These are phyloP conservation scores for Fagus crenata DNA, from an alignment of 306 rosid genomes.

Conservation along the genomic window DNA sequence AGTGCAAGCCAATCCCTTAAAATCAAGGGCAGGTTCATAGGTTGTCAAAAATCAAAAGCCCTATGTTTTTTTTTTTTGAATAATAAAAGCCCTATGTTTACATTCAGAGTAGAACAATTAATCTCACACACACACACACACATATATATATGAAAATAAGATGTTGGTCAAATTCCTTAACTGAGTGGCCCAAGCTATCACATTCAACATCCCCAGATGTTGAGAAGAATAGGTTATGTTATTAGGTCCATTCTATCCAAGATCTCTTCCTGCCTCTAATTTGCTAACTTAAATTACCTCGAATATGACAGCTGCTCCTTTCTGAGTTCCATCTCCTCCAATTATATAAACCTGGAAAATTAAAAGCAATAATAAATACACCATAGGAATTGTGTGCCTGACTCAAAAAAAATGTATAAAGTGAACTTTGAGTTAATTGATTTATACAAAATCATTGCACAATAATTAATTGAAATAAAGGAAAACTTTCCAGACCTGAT, in stretches of 20 bases:
- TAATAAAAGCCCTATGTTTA: neutral
- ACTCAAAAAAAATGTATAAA: neutral
- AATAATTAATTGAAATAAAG: neutral
- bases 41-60: neutral
- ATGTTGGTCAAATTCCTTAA: neutral
- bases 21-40: neutral
- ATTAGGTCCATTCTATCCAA: neutral
- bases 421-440: neutral
- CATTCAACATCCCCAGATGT: neutral
- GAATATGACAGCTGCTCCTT: conserved; percentile 45
- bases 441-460: neutral
- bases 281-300: conserved; percentile 33
- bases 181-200: neutral
- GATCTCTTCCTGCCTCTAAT: neutral
- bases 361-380: conserved; percentile 1
- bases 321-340: conserved; percentile 61
- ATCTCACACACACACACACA: neutral
- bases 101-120: neutral
- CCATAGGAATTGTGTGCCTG: neutral
- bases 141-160: too few species aligned
- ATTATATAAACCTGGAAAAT: conserved; percentile 45
- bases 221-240: neutral
- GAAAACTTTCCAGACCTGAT: conserved; percentile 31
- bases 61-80: neutral
- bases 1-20: neutral